These are phyloP conservation scores for Boletus speciosus DNA, from an alignment of 768 basidiomycete genomes.

Conservation along the genomic window DNA sequence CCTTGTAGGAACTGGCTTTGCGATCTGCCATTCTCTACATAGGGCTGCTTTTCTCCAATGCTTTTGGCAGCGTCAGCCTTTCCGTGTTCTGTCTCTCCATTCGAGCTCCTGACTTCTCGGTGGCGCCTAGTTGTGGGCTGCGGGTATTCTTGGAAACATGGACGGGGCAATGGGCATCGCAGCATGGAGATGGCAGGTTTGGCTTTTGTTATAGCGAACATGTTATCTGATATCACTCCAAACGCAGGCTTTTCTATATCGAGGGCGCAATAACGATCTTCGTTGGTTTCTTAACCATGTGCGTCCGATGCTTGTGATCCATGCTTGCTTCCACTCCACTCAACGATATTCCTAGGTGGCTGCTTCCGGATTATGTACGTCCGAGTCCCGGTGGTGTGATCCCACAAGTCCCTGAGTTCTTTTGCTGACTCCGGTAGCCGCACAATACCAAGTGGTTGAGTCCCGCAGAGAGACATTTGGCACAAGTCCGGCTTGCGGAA, in stretches of 20 bases:
- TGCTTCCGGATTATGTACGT: slow-evolving; percentile 58
- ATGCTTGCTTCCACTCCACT: neutral
- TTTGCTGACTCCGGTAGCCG: slow-evolving; percentile 37
- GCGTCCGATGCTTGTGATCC: neutral
- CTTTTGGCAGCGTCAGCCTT: slow-evolving; percentile 57
- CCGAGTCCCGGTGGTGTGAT: neutral
- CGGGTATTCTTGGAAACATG: slow-evolving; percentile 67
- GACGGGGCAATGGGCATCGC: slow-evolving; percentile 61
- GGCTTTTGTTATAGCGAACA: neutral
- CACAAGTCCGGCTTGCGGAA: slow-evolving; percentile 63
- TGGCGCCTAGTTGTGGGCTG: slow-evolving; percentile 55
- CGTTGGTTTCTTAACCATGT: slow-evolving; percentile 57
- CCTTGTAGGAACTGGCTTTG: slow-evolving; percentile 55
- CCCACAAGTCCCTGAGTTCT: neutral
- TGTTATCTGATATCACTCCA: neutral
- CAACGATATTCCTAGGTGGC: slow-evolving; percentile 39
- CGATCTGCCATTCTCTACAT: slow-evolving; percentile 58
- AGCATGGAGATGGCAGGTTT: slow-evolving; percentile 64
- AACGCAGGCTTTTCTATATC: slow-evolving; percentile 63
- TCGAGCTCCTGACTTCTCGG: neutral
- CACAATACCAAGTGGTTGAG: slow-evolving; percentile 61
- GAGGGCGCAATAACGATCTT: slow-evolving; percentile 65
- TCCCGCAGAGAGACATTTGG: slow-evolving; percentile 49
- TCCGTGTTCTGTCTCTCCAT: neutral
- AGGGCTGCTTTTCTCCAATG: slow-evolving; percentile 58